A percentile compares a stretch with the other conserved stretches of the same genome.
Evolutionary conservation across 2,329 filamentous ascomycete genomes (phyloP).

Genomic region (Aspergillus fischeri): DNA sequence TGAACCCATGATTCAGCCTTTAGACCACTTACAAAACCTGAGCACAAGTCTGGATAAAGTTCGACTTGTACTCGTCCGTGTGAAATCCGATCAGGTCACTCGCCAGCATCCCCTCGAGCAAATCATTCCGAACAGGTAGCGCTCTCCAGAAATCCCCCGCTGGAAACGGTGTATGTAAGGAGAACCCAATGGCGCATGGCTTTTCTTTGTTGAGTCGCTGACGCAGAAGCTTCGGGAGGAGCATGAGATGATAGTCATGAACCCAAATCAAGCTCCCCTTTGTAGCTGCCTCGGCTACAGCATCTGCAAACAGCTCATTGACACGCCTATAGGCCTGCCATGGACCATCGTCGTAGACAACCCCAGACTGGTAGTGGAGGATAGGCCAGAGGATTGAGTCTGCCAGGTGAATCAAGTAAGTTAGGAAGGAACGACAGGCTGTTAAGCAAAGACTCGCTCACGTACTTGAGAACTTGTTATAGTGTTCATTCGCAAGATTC

Average conservation of each 20-base stretch:
- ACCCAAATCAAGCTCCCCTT: slow-evolving; percentile 92
- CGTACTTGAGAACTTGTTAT: slow-evolving; percentile 93
- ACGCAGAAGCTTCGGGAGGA: slow-evolving; percentile 85
- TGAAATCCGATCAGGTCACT: slow-evolving; percentile 96
- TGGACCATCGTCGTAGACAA: slow-evolving; percentile 85
- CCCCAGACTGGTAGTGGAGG: slow-evolving; percentile 92
- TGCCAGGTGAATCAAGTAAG: slow-evolving; percentile 29
- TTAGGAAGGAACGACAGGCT: background rate
- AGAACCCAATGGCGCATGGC: slow-evolving; percentile 91
- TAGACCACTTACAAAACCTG: slow-evolving; percentile 62
- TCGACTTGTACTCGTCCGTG: slow-evolving; percentile 91
- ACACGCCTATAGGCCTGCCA: slow-evolving; percentile 88
- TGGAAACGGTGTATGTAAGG: slow-evolving; percentile 90
- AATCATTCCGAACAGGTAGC: slow-evolving; percentile 77
- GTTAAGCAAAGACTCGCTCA: background rate
- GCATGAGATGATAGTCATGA: slow-evolving; percentile 94
- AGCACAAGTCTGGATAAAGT: slow-evolving; percentile 86
- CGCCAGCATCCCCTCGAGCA: slow-evolving; percentile 75
- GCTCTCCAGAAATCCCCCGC: slow-evolving; percentile 91
- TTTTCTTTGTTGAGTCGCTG: slow-evolving; percentile 67
- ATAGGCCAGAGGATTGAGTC: slow-evolving; percentile 95
- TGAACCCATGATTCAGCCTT: background rate
- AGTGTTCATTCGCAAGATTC: slow-evolving; percentile 83
- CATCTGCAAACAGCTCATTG: slow-evolving; percentile 82
- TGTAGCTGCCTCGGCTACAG: slow-evolving; percentile 72